Percentiles rank a stretch among this genome's conserved stretches.
phyloP scores from a whole-genome alignment of 2,329 filamentous ascomycete species.

The Stagonosporopsis vannaccii region DNA sequence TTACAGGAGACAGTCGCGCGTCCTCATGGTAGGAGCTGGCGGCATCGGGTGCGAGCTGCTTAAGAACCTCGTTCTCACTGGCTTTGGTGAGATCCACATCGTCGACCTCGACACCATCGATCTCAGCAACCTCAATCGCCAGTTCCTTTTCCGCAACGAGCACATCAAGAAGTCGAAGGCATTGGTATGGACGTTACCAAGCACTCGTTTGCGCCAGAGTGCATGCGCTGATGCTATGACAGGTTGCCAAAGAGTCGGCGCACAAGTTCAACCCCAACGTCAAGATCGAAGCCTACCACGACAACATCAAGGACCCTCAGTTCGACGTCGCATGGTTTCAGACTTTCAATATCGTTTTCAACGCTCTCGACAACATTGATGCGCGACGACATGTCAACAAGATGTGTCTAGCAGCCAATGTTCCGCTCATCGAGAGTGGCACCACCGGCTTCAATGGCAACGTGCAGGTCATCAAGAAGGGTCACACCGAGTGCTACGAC shows the following conservation, averaged over 20 bases:
- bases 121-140: slow-evolving; percentile 94
- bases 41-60: slow-evolving; percentile 97
- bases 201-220: background rate
- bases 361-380: slow-evolving; percentile 94
- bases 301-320: slow-evolving; percentile 88
- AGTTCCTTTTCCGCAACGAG: slow-evolving; percentile 95
- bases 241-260: slow-evolving; percentile 93
- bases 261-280: slow-evolving; percentile 88
- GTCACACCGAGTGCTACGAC: slow-evolving; percentile 93
- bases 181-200: slow-evolving; percentile 63
- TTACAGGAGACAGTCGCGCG: slow-evolving; percentile 69
- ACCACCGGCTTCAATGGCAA: slow-evolving; percentile 98
- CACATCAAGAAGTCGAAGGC: slow-evolving; percentile 99
- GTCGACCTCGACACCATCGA: slow-evolving; percentile 99
- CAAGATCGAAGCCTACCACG: slow-evolving; percentile 87
- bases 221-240: slow-evolving; percentile 28
- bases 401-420: slow-evolving; percentile 92
- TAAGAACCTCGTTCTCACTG: slow-evolving; percentile 91
- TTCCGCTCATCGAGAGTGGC: slow-evolving; percentile 93
- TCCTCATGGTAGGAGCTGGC: slow-evolving; percentile 94
- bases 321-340: slow-evolving; percentile 92
- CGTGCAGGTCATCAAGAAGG: slow-evolving; percentile 94
- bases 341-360: slow-evolving; percentile 86
- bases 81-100: slow-evolving; percentile 91
- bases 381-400: slow-evolving; percentile 93